A percentile compares a stretch with the other conserved stretches of the same genome.
Evolutionary conservation across 495 filamentous ascomycete species (phyloP).

Genomic region (Penicillium antarcticum): DNA sequence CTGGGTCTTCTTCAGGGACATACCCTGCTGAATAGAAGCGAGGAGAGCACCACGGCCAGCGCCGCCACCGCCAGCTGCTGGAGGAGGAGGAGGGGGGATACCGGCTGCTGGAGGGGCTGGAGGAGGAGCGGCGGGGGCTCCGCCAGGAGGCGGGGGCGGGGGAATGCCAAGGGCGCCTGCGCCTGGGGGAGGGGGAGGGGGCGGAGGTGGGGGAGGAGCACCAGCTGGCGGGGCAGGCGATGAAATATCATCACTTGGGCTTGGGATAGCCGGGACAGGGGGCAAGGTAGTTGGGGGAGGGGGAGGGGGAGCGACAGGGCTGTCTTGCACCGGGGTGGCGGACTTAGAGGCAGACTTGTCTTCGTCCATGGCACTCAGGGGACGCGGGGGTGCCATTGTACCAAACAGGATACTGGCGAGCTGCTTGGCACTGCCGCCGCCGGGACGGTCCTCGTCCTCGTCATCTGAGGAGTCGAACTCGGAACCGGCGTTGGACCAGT

Average conservation of each 20-base stretch:
- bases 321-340: slow-evolving; percentile 36
- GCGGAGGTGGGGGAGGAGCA: slow-evolving; percentile 41
- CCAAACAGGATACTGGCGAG: slow-evolving; percentile 93
- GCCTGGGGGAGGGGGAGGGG: slow-evolving; percentile 31
- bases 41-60: slow-evolving; percentile 61
- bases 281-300: slow-evolving; percentile 28
- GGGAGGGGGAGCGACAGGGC: slow-evolving; percentile 25
- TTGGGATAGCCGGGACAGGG: slow-evolving; percentile 32
- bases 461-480: slow-evolving; percentile 69
- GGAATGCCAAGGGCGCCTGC: slow-evolving; percentile 25
- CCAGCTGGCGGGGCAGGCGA: slow-evolving; percentile 28
- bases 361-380: slow-evolving; percentile 72
- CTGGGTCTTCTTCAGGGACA: slow-evolving; percentile 71
- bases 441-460: slow-evolving; percentile 70
- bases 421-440: slow-evolving; percentile 79
- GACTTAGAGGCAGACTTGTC: slow-evolving; percentile 54
- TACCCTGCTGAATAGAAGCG: slow-evolving; percentile 77
- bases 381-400: slow-evolving; percentile 92
- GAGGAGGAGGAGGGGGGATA: slow-evolving; percentile 27
- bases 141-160: slow-evolving; percentile 30
- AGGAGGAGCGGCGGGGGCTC: slow-evolving; percentile 25
- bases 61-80: slow-evolving; percentile 37
- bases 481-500: slow-evolving; percentile 81
- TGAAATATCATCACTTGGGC: slow-evolving; percentile 30
- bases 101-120: slow-evolving; percentile 40